phyloP scores from a whole-genome alignment of 805 yeast genomes.

The Saccharomycopsis sp. region DNA sequence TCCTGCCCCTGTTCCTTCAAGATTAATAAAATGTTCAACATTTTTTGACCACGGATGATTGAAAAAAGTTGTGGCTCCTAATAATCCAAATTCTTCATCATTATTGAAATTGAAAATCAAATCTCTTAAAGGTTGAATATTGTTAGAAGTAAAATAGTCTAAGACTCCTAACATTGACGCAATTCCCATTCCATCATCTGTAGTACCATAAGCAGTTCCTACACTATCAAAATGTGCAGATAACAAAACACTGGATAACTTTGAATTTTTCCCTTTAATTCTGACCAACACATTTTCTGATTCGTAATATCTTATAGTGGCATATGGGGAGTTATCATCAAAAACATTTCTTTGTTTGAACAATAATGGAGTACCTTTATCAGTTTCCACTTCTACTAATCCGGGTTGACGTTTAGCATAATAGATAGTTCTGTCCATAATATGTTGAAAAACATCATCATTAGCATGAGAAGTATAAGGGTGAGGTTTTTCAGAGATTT shows the following conservation, averaged over 20 bases:
- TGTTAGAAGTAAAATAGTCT: constrained; percentile 31
- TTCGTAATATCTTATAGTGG: constrained; percentile 63
- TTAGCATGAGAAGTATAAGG: constrained; percentile 73
- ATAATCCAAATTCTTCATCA: constrained; percentile 79
- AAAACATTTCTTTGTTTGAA: constrained; percentile 43
- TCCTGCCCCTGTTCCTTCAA: constrained; percentile 93
- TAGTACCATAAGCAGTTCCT: constrained; percentile 77
- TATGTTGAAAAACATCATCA: constrained; percentile 63
- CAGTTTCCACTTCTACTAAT: constrained; percentile 31
- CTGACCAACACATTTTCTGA: constrained; percentile 73
- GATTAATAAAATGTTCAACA: constrained; percentile 58
- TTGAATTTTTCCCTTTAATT: constrained; percentile 49
- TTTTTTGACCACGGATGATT: constrained; percentile 60
- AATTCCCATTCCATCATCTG: constrained; percentile 88
- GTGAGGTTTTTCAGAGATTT: constrained; percentile 56
- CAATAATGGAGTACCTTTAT: constrained; percentile 32
- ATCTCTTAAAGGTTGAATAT: constrained; percentile 52
- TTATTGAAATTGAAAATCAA: constrained; percentile 79
- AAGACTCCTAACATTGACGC: constrained; percentile 70
- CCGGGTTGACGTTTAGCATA: constrained; percentile 25
- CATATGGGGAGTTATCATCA: constrained; percentile 29
- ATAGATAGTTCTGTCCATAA: constrained; percentile 33
- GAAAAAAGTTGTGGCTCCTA: constrained; percentile 70
- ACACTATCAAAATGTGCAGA: constrained; percentile 89
- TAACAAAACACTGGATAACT: constrained; percentile 56